Base-by-base conservation (phyloP, 768 basidiomycete genomes). In the Russula sp. region DNA sequence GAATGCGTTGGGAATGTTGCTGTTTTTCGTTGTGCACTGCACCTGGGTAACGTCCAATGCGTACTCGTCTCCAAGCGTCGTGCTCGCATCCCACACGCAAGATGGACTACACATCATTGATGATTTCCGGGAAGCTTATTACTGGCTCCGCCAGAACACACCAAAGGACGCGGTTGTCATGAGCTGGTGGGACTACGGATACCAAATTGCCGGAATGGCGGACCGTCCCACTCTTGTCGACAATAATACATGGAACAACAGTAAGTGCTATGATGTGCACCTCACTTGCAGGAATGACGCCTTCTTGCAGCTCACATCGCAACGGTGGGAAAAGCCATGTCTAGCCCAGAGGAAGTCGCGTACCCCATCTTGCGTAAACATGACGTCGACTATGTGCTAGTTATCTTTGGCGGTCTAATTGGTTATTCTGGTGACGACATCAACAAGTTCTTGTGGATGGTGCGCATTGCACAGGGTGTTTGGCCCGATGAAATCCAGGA, bases 181-280 rank as follows among this genome's bases (percentile, higher is more conserved):
- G 93, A 92, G 89, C 63, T 99, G 97, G 97, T 98, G 97, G 97
- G 97, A 98, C 76, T 99, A 98, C 67, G 97, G 96, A 34, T 98
- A 99, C 72, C 96, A 98, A 74, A 98, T 98, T 70, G 97, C 97
- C 43, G 97, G 97, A 43, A 97, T 98, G 91, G 95, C 97, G 25
- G 94, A 98, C 75, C 79, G 96, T 48, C 87, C 93, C 14, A 98
- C 96, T 1, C 76, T 98, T 67, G 96, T 98, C 20, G 96, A 99
- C 74, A 98, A 99, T 76, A 98, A 98, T 72, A 99, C 97, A 0
- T 98, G 97, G 97, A 98, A 99, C 75, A 98, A 98, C 76, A 99
- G 94, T 90, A 69, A 70, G 90, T 80, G 2, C 13, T 43, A 1
- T 38, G n/a, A 53, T 56, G 18, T 64, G n/a, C 25, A 35, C 46